Conservation (phyloP, 1,284 basidiomycete genomes). For the Rhodotorula glutinis region DNA sequence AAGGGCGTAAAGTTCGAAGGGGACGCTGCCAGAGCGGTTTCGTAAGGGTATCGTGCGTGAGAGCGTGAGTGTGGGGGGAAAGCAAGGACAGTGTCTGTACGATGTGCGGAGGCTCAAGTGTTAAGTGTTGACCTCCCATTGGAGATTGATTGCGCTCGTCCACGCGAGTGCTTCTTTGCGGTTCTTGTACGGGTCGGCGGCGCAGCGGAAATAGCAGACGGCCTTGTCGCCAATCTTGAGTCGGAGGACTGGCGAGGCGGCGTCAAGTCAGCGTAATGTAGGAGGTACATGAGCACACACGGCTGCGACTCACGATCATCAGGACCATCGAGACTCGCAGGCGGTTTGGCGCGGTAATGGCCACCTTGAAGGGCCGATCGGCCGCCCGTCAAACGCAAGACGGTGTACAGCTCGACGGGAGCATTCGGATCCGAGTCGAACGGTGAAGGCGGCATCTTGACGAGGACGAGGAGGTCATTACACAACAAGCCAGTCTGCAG, state of each 20-base stretch:
- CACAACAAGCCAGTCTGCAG: conserved; percentile 61
- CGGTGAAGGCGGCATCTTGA: conserved; percentile 65
- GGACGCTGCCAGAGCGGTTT: neutral
- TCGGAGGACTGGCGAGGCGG: conserved; percentile 59
- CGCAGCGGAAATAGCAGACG: conserved; percentile 79
- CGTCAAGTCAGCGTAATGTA: too few relatives aligned
- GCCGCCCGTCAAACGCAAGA: conserved; percentile 63
- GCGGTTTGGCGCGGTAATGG: conserved; percentile 57
- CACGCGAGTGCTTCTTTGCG: conserved; percentile 24
- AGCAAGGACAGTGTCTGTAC: too few relatives aligned
- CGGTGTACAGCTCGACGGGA: conserved; percentile 83
- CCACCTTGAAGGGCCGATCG: neutral
- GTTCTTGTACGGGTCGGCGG: neutral
- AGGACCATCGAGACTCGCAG: conserved; percentile 61
- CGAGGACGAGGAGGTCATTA: conserved; percentile 87
- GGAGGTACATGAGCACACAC: neutral
- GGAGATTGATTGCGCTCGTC: conserved; percentile 32
- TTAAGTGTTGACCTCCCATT: conserved; percentile 26
- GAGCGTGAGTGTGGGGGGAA: too few relatives aligned
- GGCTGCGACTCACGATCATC: conserved; percentile 24
- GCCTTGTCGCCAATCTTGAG: conserved; percentile 77
- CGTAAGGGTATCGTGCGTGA: too few relatives aligned
- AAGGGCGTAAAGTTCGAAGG: neutral
- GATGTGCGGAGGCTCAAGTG: neutral
- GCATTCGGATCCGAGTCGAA: conserved; percentile 66